Base-by-base conservation (phyloP, 768 basidiomycete genomes). In the Amanita muscaria region DNA sequence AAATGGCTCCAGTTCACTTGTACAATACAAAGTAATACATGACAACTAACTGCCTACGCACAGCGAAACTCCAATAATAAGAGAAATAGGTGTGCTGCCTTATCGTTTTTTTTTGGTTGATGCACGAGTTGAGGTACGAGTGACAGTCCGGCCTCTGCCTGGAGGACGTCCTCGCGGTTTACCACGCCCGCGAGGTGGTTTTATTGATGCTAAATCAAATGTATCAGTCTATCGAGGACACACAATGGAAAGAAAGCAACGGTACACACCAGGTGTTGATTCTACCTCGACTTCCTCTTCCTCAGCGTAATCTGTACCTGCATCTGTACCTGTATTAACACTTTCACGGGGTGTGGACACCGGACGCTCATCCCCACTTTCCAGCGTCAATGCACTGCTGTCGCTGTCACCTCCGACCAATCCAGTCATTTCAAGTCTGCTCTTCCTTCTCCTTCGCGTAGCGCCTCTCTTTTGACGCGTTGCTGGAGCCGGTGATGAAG, bases 371-470 rank as follows among this genome's bases (percentile, higher is more conserved):
- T 88, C 87, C 5, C 79, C 84, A 49, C 84, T 88, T 59, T 88
- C 85, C 57, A 84, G 79, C 3, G 86, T 89, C 54, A 89, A 59
- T 21, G 83, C 87, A 51, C 87, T 88, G 54, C 83, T 86, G 51
- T 88, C 87, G 56, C 87, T 88, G 55, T 89, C 85, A 1, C 86
- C 86, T 11, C 77, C 79, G 2, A 88, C 75, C n/a, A 88, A 61
- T 0, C 85, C 85, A 0, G 84, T 83, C 63, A 82, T 65, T 46
- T 79, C 75, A 5, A 76, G 69, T 52, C 77, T 78, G 18, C 72
- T 76, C 49, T 67, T 71, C 18, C 69, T 65, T 33, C 70, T 68
- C 25, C 63, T 69, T 9, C 59, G 56, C n/a, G 53, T 51, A 0
- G 58, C 49, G 8, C 57, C 55, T 33, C 53, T 55, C 49, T 56